These are phyloP conservation scores for Kodamaea laetipori DNA, from an alignment of 805 yeast species.

Conservation along the genomic window DNA sequence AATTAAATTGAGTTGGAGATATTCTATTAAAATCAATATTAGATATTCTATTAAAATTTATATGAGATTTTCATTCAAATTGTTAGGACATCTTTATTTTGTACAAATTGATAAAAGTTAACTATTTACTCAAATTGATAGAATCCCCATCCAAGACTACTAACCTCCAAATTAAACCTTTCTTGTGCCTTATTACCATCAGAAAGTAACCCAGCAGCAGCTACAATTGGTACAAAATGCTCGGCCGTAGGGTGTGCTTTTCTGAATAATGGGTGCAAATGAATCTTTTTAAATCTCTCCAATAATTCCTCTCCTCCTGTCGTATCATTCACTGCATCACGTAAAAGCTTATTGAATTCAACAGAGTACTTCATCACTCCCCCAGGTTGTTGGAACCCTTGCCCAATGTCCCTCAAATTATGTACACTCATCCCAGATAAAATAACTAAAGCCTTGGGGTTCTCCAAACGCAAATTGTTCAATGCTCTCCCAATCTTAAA, in stretches of 20 bases:
- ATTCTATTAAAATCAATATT: neutral
- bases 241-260: conserved; percentile 76
- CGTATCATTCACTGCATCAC: conserved; percentile 34
- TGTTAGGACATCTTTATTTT: too few species aligned
- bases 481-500: conserved; percentile 59
- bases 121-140: conserved; percentile 48
- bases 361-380: conserved; percentile 48
- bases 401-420: conserved; percentile 59
- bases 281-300: conserved; percentile 38
- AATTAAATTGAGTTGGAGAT: neutral
- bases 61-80: too few species aligned
- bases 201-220: conserved; percentile 57
- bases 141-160: conserved; percentile 70
- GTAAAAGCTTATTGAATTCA: conserved; percentile 53
- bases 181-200: conserved; percentile 35
- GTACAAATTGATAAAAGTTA: too few species aligned
- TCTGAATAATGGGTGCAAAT: conserved; percentile 35
- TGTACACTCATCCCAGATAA: conserved; percentile 83
- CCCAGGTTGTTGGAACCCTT: conserved; percentile 17
- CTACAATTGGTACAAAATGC: conserved; percentile 69
- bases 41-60: neutral
- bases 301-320: conserved; percentile 32
- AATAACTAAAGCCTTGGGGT: conserved; percentile 47
- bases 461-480: conserved; percentile 45
- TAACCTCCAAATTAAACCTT: conserved; percentile 45